Evolutionary conservation across 345 rosid genomes (phyloP).

Genomic region (Ailanthus altissimus): DNA sequence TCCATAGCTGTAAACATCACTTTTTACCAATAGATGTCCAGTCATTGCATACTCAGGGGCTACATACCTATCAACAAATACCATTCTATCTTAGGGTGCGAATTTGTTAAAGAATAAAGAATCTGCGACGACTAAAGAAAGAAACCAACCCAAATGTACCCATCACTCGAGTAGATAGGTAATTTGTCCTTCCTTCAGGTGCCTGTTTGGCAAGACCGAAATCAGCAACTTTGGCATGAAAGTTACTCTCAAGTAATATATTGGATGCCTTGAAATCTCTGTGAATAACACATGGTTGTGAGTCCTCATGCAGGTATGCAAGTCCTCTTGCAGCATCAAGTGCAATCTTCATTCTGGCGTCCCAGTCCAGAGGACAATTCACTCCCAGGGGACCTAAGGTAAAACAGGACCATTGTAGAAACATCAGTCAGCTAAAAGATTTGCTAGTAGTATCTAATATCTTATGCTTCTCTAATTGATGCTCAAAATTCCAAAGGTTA

Average conservation of each 20-base stretch:
- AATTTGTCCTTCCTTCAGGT: conserved; percentile 96
- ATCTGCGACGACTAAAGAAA: conserved; percentile 10
- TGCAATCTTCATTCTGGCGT: conserved; percentile 96
- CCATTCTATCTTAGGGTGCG: conserved; percentile 5
- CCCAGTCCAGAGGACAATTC: conserved; percentile 96
- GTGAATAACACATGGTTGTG: conserved; percentile 97
- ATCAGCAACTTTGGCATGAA: conserved; percentile 97
- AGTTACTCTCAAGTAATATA: conserved; percentile 92
- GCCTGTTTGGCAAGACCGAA: conserved; percentile 99
- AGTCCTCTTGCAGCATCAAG: conserved; percentile 99
- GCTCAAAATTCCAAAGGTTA: not conserved
- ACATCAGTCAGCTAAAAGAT: conserved; percentile 10
- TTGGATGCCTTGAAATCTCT: conserved; percentile 99
- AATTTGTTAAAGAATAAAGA: not conserved
- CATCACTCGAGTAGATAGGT: conserved; percentile 97
- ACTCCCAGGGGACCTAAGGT: conserved; percentile 83
- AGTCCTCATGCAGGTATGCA: conserved; percentile 95
- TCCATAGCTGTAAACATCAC: conserved; percentile 98
- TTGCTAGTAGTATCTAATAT: not conserved
- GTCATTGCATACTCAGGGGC: conserved; percentile 99
- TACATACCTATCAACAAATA: conserved; percentile 66
- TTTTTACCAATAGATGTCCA: conserved; percentile 94
- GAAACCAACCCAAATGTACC: conserved; percentile 94
- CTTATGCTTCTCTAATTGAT: not conserved
- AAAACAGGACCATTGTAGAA: conserved; percentile 23